Percentiles rank a stretch among this genome's conserved stretches.
These are phyloP conservation scores for Cytospora chrysosperma DNA, from an alignment of 2,329 filamentous ascomycete genomes.

Conservation along the genomic window DNA sequence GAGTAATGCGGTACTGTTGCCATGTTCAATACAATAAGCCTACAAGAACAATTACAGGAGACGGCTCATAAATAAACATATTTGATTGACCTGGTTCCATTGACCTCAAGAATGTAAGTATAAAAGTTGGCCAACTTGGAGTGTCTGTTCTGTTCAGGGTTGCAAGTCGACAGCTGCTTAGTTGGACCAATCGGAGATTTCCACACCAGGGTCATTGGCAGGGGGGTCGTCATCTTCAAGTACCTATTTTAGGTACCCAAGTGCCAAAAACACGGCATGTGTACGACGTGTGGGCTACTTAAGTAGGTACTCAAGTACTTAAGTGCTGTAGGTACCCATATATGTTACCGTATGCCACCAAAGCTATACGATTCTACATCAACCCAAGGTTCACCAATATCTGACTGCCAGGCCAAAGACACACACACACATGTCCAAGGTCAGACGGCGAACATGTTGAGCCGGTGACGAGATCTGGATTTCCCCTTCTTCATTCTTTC, in stretches of 20 bases:
- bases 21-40: background rate
- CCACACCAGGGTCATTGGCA: background rate
- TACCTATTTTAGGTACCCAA: background rate
- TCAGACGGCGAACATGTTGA: constrained; percentile 2
- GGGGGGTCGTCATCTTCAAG: background rate
- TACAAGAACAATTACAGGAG: background rate
- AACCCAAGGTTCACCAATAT: background rate
- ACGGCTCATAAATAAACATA: background rate
- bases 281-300: background rate
- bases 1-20: background rate
- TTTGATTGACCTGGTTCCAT: background rate
- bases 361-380: background rate
- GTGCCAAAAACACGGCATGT: no score
- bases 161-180: background rate
- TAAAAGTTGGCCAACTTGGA: constrained; percentile 3
- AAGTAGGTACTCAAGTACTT: background rate
- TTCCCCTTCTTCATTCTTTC: background rate
- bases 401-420: no score
- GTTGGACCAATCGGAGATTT: background rate
- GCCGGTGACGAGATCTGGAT: background rate
- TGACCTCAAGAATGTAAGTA: background rate
- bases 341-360: background rate
- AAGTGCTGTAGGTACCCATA: background rate
- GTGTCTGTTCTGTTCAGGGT: background rate
- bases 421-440: background rate